These are phyloP conservation scores for Canariomyces notabilis DNA, from an alignment of 2,329 filamentous ascomycete species.

Conservation along the genomic window DNA sequence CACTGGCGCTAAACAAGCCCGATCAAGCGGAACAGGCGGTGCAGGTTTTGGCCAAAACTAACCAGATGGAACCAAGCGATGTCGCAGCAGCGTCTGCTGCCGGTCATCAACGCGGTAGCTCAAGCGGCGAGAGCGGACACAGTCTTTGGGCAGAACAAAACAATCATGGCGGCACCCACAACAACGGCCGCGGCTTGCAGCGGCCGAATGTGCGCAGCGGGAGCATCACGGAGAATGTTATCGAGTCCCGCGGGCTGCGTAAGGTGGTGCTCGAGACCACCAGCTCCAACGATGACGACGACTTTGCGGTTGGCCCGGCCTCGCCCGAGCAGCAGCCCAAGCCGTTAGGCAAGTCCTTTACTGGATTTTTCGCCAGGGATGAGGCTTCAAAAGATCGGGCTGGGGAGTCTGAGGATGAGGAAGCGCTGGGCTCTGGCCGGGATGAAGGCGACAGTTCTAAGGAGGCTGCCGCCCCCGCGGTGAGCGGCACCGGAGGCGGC, in stretches of 20 bases:
- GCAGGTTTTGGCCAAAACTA: slow-evolving; percentile 15
- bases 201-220: slow-evolving; percentile 58
- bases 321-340: slow-evolving; percentile 14
- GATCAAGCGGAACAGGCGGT: slow-evolving; percentile 26
- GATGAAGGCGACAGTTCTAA: slow-evolving; percentile 2
- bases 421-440: not conserved
- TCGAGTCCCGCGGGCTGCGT: slow-evolving; percentile 67
- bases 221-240: slow-evolving; percentile 73
- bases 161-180: not conserved
- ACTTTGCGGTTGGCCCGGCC: slow-evolving; percentile 13
- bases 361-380: slow-evolving; percentile 12
- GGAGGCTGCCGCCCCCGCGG: too few relatives aligned
- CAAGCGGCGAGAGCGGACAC: slow-evolving; percentile 19
- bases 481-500: slow-evolving; percentile 9
- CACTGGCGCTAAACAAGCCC: slow-evolving; percentile 14
- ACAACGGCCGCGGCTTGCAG: slow-evolving; percentile 13
- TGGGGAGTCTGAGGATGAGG: slow-evolving; percentile 10
- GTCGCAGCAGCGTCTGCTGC: not conserved
- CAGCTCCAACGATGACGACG: slow-evolving; percentile 34
- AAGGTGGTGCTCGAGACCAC: slow-evolving; percentile 61
- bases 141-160: not conserved
- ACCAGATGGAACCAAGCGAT: slow-evolving; percentile 7
- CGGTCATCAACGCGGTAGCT: slow-evolving; percentile 17
- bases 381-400: not conserved
- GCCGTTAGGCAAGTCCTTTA: slow-evolving; percentile 5